Evolutionary conservation across 331 rosid genomes (phyloP), one percentile per base, ranked within the genome.

Genomic region (Telfairia occidentalis): DNA sequence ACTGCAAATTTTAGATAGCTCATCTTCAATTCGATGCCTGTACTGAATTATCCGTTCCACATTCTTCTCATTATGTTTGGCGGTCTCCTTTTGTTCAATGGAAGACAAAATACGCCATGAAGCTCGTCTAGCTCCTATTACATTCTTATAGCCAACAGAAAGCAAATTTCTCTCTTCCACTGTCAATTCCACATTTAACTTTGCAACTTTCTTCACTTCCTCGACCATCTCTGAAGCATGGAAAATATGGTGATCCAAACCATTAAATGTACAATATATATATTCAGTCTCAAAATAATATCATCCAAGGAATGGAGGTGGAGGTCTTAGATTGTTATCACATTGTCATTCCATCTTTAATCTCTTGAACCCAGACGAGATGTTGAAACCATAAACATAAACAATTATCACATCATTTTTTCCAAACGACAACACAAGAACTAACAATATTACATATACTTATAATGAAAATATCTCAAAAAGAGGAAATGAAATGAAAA

Each of bases 91-190:
- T 43, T 77, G 85, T 77, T 84, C 88, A 79, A 79, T 61, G 38
- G 88, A 82, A 42, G 85, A 84, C 54, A 84, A 55, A 53, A 84
- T 84, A 50, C 85, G 74, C 85, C 88, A 84, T 1, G 87, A 81
- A 12, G 82, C 80, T 76, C 87, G 72, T 74, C 87, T 79, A 54
- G 85, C 85, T 37, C 88, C 85, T 5, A 79, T 84, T 23, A 77
- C 80, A 74, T 82, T 84, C 82, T 79, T 84, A 74, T 84, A 84
- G 57, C 88, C 85, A 70, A 79, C 82, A 16, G 85, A 82, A 5
- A 84, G 65, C 45, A 82, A 70, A 65, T 82, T 82, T 45, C 82
- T 46, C 82, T 84, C 85, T 60, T 84, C 87, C 55, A 73, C 82
- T 5, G 82, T 84, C 85, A 84, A 67, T 55, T 84, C 88, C 82